Conservation (phyloP, 441 rosid genomes). For the Gossypium laxum region DNA sequence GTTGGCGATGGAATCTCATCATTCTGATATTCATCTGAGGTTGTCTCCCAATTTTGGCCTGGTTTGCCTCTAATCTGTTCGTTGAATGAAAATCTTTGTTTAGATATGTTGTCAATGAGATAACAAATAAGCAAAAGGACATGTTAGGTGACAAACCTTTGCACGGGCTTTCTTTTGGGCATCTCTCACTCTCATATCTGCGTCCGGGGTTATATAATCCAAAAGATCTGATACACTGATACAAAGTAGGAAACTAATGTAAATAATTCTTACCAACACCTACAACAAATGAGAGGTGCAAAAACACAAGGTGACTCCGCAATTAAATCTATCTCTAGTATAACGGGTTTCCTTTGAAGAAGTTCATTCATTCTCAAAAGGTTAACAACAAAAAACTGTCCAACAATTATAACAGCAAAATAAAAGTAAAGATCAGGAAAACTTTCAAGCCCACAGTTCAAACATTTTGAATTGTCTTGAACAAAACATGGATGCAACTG, state of each 20-base stretch:
- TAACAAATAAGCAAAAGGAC: slow-evolving; percentile 6
- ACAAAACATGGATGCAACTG: background rate
- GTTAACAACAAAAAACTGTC: background rate
- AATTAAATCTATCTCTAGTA: background rate
- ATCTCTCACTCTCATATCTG: slow-evolving; percentile 58
- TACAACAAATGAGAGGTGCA: background rate
- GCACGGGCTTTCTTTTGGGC: slow-evolving; percentile 67
- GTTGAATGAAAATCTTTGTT: slow-evolving; percentile 16
- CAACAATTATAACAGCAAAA: background rate
- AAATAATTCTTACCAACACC: slow-evolving; percentile 7
- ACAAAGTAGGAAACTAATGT: slow-evolving; percentile 17
- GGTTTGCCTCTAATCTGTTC: slow-evolving; percentile 66
- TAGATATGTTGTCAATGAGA: slow-evolving; percentile 14
- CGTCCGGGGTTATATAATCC: slow-evolving; percentile 68
- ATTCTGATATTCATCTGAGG: slow-evolving; percentile 54
- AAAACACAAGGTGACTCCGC: background rate
- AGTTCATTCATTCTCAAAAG: background rate
- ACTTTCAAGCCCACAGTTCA: background rate
- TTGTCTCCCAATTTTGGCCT: slow-evolving; percentile 46
- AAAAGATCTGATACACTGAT: slow-evolving; percentile 76
- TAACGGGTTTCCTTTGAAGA: background rate
- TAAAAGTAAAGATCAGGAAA: slow-evolving; percentile 4
- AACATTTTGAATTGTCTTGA: background rate
- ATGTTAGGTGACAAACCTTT: slow-evolving; percentile 33
- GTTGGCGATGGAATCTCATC: slow-evolving; percentile 40